phyloP scores from a whole-genome alignment of 202 grass and related monocot species.

The Brachypodium distachyon region DNA sequence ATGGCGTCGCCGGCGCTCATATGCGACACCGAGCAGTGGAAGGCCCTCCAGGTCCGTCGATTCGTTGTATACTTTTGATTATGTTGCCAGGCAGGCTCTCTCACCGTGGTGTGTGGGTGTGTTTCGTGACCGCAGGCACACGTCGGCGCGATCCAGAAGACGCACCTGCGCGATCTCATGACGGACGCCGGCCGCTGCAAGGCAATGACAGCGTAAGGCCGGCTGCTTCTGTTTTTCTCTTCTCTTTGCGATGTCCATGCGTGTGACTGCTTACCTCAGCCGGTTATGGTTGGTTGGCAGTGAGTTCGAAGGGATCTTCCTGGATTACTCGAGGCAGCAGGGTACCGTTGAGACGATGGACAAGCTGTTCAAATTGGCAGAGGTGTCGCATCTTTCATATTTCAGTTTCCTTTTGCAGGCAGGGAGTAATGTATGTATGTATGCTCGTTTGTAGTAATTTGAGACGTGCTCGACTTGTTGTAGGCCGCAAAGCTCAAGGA shows the following conservation, averaged over 20 bases:
- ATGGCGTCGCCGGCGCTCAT: slow-evolving; percentile 83
- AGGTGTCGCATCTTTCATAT: slow-evolving; percentile 8
- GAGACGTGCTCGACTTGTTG: background rate
- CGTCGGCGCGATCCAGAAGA: slow-evolving; percentile 57
- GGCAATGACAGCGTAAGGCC: slow-evolving; percentile 75
- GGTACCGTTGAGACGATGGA: slow-evolving; percentile 46
- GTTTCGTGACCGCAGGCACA: slow-evolving; percentile 40
- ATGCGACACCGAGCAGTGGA: slow-evolving; percentile 77
- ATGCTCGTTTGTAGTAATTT: background rate
- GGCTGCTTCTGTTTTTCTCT: no score
- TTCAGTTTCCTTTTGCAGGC: background rate
- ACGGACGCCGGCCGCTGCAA: slow-evolving; percentile 68
- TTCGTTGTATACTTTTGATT: background rate
- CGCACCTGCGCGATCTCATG: slow-evolving; percentile 86
- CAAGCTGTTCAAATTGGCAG: slow-evolving; percentile 79
- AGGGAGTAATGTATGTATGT: background rate
- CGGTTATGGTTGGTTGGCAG: slow-evolving; percentile 24
- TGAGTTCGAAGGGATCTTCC: slow-evolving; percentile 59
- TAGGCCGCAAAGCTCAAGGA: slow-evolving; percentile 75
- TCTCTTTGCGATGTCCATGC: background rate
- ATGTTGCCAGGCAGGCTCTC: background rate
- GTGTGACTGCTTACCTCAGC: slow-evolving; percentile 7
- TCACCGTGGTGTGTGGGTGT: slow-evolving; percentile 1
- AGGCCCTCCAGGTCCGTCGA: slow-evolving; percentile 55
- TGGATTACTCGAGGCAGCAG: slow-evolving; percentile 79